These are phyloP conservation scores for Suillus variegatus DNA, from an alignment of 768 basidiomycete species.

Conservation along the genomic window DNA sequence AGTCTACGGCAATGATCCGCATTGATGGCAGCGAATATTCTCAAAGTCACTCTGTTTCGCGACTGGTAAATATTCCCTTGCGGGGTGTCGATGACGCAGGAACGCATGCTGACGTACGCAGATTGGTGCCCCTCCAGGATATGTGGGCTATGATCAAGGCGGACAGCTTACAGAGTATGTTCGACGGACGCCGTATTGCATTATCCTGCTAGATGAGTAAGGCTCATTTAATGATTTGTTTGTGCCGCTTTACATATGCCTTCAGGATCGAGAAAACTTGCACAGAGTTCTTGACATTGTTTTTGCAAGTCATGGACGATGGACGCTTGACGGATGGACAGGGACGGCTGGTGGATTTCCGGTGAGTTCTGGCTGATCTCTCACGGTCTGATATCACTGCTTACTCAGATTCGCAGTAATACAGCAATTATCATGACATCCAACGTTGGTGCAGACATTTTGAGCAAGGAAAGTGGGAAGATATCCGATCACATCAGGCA, in stretches of 20 bases:
- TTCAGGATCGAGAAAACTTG: slow-evolving; percentile 43
- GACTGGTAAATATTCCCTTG: slow-evolving; percentile 27
- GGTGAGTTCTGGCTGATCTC: background rate
- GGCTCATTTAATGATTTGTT: background rate
- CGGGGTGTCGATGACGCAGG: background rate
- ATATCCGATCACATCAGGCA: slow-evolving; percentile 51
- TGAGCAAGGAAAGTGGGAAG: slow-evolving; percentile 43
- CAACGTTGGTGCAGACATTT: slow-evolving; percentile 73
- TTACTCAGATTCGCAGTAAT: slow-evolving; percentile 45
- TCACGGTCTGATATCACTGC: background rate
- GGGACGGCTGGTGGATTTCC: slow-evolving; percentile 14
- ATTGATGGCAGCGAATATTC: slow-evolving; percentile 52
- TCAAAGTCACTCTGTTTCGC: slow-evolving; percentile 42
- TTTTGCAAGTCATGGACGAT: slow-evolving; percentile 50
- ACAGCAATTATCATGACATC: slow-evolving; percentile 90
- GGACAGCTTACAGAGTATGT: slow-evolving; percentile 48
- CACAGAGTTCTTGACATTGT: slow-evolving; percentile 43
- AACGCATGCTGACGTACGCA: background rate
- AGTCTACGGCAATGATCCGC: slow-evolving; percentile 41
- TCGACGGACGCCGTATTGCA: slow-evolving; percentile 40
- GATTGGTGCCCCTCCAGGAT: slow-evolving; percentile 38
- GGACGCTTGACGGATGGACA: slow-evolving; percentile 44
- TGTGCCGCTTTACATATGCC: background rate
- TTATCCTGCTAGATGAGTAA: slow-evolving; percentile 29
- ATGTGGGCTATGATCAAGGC: slow-evolving; percentile 45